phyloP scores from a whole-genome alignment of 257 asterid species.

The Solanum medicagineum region DNA sequence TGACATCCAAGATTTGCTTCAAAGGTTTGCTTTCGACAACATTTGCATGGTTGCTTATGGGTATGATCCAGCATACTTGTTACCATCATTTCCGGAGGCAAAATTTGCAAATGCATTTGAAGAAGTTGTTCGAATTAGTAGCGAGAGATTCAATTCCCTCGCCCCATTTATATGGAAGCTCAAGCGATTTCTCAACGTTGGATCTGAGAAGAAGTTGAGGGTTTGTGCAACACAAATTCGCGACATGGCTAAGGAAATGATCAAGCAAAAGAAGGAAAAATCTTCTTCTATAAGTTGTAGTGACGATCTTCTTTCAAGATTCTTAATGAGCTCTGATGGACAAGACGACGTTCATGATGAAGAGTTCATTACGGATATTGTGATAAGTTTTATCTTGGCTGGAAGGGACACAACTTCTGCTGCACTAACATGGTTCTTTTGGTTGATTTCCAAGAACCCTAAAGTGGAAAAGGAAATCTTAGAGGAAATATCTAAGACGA shows the following conservation, averaged over 20 bases:
- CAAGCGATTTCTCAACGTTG: neutral
- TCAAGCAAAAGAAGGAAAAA: neutral
- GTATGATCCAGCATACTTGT: constrained; percentile 2
- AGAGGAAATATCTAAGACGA: neutral
- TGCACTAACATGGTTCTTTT: constrained; percentile 9
- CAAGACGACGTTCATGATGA: neutral
- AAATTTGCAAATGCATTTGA: constrained; percentile 5
- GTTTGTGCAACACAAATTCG: neutral
- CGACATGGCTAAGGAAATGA: neutral
- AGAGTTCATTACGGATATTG: neutral
- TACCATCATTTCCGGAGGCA: neutral
- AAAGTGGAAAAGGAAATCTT: constrained; percentile 1
- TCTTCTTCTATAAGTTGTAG: neutral
- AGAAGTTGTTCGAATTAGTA: neutral
- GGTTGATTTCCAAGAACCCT: neutral
- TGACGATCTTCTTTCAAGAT: constrained; percentile 3
- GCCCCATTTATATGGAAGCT: neutral
- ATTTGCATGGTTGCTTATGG: constrained; percentile 8
- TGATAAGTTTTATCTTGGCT: neutral
- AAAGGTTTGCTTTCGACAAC: constrained; percentile 5
- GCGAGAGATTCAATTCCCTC: neutral
- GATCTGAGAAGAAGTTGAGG: neutral
- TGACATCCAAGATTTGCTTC: constrained; percentile 3
- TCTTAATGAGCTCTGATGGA: neutral
- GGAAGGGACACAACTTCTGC: constrained; percentile 7